These are phyloP conservation scores for Coemansia sp. DNA, from an alignment of 192 early-diverging fungal species.

Conservation along the genomic window DNA sequence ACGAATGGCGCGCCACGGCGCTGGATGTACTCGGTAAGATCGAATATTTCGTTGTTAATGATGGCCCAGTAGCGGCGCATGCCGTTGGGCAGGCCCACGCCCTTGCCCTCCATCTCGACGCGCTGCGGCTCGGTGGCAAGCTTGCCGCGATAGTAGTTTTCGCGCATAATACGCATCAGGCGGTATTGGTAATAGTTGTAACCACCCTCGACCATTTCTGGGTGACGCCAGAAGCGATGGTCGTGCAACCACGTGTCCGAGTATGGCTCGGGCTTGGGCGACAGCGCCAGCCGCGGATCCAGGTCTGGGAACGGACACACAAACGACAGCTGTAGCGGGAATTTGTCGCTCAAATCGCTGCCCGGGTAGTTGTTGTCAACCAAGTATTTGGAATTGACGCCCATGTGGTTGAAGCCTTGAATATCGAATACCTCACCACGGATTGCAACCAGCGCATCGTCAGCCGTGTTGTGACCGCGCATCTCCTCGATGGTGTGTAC, in stretches of 20 bases:
- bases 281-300: slow-evolving; percentile 49
- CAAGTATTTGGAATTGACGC: slow-evolving; percentile 48
- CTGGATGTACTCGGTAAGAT: slow-evolving; percentile 64
- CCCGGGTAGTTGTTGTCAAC: slow-evolving; percentile 63
- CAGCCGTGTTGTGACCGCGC: slow-evolving; percentile 55
- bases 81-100: slow-evolving; percentile 37
- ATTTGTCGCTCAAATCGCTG: slow-evolving; percentile 60
- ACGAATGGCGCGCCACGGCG: slow-evolving; percentile 52
- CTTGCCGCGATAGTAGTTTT: slow-evolving; percentile 63
- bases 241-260: slow-evolving; percentile 64
- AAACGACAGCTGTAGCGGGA: slow-evolving; percentile 64
- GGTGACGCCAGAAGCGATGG: slow-evolving; percentile 58
- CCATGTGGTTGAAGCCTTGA: slow-evolving; percentile 56
- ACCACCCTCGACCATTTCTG: slow-evolving; percentile 45
- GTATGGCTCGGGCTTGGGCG: slow-evolving; percentile 54
- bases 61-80: slow-evolving; percentile 58
- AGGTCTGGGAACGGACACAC: slow-evolving; percentile 56
- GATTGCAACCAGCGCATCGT: slow-evolving; percentile 60
- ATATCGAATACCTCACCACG: slow-evolving; percentile 83
- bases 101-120: slow-evolving; percentile 56
- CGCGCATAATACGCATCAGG: slow-evolving; percentile 59
- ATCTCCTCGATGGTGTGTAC: slow-evolving; percentile 69
- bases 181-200: slow-evolving; percentile 66
- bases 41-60: slow-evolving; percentile 67
- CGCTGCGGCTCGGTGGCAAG: slow-evolving; percentile 57